Evolutionary conservation across 2,329 filamentous ascomycete genomes (phyloP).

Genomic region (Microdochium paspali): DNA sequence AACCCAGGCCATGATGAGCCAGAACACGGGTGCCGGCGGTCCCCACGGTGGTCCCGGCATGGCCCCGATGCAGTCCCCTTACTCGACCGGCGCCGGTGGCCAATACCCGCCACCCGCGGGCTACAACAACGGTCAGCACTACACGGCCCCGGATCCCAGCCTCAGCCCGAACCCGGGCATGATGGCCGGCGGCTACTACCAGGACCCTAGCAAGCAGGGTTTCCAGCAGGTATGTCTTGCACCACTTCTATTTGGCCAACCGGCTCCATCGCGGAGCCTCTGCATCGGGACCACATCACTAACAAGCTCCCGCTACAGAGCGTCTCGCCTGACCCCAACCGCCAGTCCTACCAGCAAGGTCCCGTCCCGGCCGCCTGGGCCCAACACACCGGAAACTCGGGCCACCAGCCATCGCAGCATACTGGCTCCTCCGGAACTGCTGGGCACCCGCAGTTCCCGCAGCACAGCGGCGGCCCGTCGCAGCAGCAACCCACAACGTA

Average conservation of each 20-base stretch:
- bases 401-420: not conserved
- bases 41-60: not conserved
- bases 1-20: not conserved
- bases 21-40: not conserved
- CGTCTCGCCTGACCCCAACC: not conserved
- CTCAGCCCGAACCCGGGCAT: not conserved
- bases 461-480: not conserved
- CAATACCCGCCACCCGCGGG: not conserved
- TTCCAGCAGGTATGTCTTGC: not conserved
- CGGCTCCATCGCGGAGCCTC: no score
- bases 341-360: not conserved
- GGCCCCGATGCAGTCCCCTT: not conserved
- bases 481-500: not conserved
- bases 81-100: not conserved
- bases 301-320: not conserved
- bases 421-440: not conserved
- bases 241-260: no score
- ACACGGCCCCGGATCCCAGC: not conserved
- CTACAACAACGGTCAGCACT: not conserved
- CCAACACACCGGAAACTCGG: not conserved
- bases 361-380: not conserved
- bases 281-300: not conserved
- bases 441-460: not conserved
- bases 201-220: not conserved
- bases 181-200: not conserved